Base-by-base conservation (phyloP, 495 filamentous ascomycete species). In the Penicillium dipodomyicola region DNA sequence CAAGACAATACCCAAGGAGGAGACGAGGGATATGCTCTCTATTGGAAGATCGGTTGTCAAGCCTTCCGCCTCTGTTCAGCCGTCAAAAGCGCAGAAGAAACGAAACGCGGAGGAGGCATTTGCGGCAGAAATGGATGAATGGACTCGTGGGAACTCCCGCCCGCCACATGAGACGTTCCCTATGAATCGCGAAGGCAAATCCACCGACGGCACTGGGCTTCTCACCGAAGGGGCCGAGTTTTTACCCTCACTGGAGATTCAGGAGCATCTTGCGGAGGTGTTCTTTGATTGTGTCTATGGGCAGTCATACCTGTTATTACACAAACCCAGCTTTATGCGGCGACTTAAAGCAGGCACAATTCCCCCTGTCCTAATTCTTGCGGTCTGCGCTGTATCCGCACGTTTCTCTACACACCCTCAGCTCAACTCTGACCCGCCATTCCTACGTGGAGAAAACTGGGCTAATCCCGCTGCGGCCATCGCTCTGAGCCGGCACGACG, bases 211-310 rank as follows among this genome's bases (percentile, higher is more conserved):
- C 54, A 84, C 77, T 54, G 87, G 84, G 47, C 76, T 93, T 17
- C 68, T 92, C 30, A 84, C 82, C 10, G 91, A 94, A 72, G 94
- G 94, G 6, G 84, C 83, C 8, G 91, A 95, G 64, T 86, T 88
- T 52, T 72, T 98, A 41, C 94, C 94, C 12, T 79, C 92, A 0
- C 84, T 89, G 69, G 93, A 96, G 40, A 83, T 98, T 15, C 94
- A 98, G 68, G 90, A 96, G 65, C 92, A 98, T 71, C 78, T 98
- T 5, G 86, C 93, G 14, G 92, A 97, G 69, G 87, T 96, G 0
- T 98, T 92, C 70, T 98, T 98, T 64, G 93, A 97, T 64, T 95
- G 88, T 63, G 79, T 98, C 4, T 98, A 98, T 68, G 94, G 94
- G 20, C 94, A 98, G 67, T 87, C 90, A 5, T 98, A 97, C 67